Conservation (phyloP, 192 early-diverging fungal genomes). For the Gamsiella multidivaricata region DNA sequence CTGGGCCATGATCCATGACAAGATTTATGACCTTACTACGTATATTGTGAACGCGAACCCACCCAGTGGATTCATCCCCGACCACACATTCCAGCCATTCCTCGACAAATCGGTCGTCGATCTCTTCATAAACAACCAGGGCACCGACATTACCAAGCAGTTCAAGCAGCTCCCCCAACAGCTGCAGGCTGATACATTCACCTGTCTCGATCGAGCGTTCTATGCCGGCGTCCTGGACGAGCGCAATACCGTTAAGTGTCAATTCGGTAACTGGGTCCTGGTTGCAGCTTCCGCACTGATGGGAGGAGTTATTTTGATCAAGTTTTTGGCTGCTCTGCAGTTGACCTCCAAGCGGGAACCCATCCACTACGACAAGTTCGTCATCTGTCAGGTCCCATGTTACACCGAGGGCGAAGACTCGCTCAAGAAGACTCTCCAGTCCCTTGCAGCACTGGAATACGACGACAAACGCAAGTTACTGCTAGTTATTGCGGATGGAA, state of each 20-base stretch:
- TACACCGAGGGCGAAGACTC: constrained; percentile 88
- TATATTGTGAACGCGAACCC: constrained; percentile 65
- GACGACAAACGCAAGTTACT: constrained; percentile 86
- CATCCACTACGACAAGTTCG: constrained; percentile 78
- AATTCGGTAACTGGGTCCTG: constrained; percentile 76
- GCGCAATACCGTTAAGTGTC: constrained; percentile 63
- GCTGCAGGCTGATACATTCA: constrained; percentile 46
- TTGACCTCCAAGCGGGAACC: constrained; percentile 73
- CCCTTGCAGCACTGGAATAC: constrained; percentile 74
- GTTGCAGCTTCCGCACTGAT: constrained; percentile 70
- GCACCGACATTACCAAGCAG: constrained; percentile 61
- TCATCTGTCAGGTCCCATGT: constrained; percentile 84
- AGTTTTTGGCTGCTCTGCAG: constrained; percentile 82
- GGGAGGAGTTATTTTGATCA: constrained; percentile 75
- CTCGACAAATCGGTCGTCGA: constrained; percentile 45
- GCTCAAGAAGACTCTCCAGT: constrained; percentile 78
- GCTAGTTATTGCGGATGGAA: constrained; percentile 83
- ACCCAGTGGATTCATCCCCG: constrained; percentile 56
- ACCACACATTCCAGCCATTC: constrained; percentile 57
- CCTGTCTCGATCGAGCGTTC: constrained; percentile 75
- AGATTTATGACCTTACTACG: constrained; percentile 75
- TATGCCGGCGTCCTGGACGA: constrained; percentile 75
- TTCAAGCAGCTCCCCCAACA: constrained; percentile 45
- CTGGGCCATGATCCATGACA: constrained; percentile 64
- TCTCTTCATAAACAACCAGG: constrained; percentile 57